Evolutionary conservation across 305 asterid genomes (phyloP), one percentile per base, ranked within the genome.

Genomic region (Fraxinus albicans): DNA sequence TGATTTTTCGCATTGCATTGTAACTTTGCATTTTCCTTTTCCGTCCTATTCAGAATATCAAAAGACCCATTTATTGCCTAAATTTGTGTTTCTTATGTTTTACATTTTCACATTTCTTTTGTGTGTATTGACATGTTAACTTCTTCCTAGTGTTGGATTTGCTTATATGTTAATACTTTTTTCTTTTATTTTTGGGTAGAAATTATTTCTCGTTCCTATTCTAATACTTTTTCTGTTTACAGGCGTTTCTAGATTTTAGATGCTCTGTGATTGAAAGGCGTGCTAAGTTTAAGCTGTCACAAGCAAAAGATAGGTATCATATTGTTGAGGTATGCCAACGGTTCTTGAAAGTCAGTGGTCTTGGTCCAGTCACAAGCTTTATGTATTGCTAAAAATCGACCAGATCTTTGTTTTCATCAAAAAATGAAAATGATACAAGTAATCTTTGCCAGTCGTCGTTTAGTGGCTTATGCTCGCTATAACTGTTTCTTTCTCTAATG

Each of bases 161-260:
- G 55, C 83, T 78, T 34, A 69, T 27, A 5, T 78, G 1, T 34
- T 79, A 13, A 74, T 34, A 10, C 17, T 2, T 29, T 23, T 12
- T 69, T 58, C 79, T 70, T 76, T 60, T 31, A 34, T 33, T 33
- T 15, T 73, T 31, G 25, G 25, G 44, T 33, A 34, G 10, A 31
- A 72, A 34, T 31, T 15, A 10, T 19, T 44, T 73, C 40, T 69
- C 65, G 19, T 67, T 73, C 25, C 21, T 65, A 38, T 82, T 80
- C 58, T 77, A 72, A 76, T 80, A 34, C 7, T 60, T 81, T 79
- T 69, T 70, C 78, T 36, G 79, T 63, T 44, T 82, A 87, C 96
- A 97, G 99, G 97, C 97, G 44, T 97, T 97, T 90, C 88, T 97
- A 92, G 95, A 94, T 83, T 94, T 97, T 85, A 91, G 99, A 87